phyloP scores from a whole-genome alignment of 2,329 filamentous ascomycete species.

The Lachnellula hyalina region DNA sequence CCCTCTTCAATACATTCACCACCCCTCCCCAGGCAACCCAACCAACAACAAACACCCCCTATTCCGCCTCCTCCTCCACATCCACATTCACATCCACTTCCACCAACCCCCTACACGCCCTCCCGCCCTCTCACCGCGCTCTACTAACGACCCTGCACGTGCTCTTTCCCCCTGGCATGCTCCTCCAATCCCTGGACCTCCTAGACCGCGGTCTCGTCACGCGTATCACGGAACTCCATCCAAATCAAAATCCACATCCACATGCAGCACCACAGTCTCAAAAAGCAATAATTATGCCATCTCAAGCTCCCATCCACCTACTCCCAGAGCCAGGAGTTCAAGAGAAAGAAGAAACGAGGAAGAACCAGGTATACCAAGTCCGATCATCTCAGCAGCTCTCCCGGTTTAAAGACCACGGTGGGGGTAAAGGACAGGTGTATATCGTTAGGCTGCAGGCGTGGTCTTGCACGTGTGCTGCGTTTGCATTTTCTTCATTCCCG shows the following conservation, averaged over 20 bases:
- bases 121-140: slow-evolving; percentile 31
- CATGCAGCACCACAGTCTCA: too few relatives aligned
- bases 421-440: slow-evolving; percentile 42
- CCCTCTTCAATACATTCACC: slow-evolving; percentile 25
- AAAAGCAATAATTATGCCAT: slow-evolving; percentile 1
- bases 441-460: slow-evolving; percentile 69
- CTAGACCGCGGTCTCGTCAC: slow-evolving; percentile 73
- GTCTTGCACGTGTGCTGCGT: slow-evolving; percentile 87
- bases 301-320: slow-evolving; percentile 14
- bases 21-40: background rate
- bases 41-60: background rate
- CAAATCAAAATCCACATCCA: background rate
- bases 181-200: slow-evolving; percentile 82
- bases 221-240: slow-evolving; percentile 38
- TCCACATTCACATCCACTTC: too few relatives aligned
- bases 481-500: slow-evolving; percentile 67
- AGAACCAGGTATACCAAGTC: slow-evolving; percentile 18
- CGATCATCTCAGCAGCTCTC: slow-evolving; percentile 16
- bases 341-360: background rate
- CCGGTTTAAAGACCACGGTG: background rate
- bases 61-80: too few relatives aligned
- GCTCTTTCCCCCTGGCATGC: slow-evolving; percentile 66
- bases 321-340: background rate
- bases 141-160: slow-evolving; percentile 61
- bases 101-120: slow-evolving; percentile 18